A percentile compares a stretch with the other conserved stretches of the same genome.
phyloP scores from a whole-genome alignment of 139 green algal species.

The Micractinium sp. region DNA sequence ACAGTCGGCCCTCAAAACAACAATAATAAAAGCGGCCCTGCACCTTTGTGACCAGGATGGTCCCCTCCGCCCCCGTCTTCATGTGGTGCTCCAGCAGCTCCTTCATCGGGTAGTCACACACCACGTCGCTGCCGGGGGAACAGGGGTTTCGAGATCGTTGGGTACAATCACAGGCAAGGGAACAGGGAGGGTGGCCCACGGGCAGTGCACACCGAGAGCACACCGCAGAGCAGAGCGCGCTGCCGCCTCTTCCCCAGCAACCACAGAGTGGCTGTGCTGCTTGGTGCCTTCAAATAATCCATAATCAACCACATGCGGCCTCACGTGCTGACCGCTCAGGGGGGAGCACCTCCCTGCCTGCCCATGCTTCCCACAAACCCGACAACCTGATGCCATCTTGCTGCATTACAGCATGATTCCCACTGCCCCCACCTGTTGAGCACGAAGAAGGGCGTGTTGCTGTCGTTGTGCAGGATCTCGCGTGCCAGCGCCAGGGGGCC shows the following conservation, averaged over 20 bases:
- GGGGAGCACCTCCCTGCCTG: no score
- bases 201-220: no score
- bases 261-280: no score
- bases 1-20: no score
- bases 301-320: no score
- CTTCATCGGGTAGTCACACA: slow-evolving; percentile 94
- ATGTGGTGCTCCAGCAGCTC: slow-evolving; percentile 89
- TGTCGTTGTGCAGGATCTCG: slow-evolving; percentile 89
- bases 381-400: not conserved
- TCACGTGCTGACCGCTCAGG: no score
- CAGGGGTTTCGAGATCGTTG: no score
- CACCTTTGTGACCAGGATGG: slow-evolving; percentile 93
- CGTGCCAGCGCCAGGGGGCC: slow-evolving; percentile 91
- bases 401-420: not conserved
- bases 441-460: slow-evolving; percentile 94
- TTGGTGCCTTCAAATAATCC: no score
- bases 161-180: no score
- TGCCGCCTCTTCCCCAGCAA: no score
- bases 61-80: slow-evolving; percentile 83
- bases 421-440: slow-evolving; percentile 92
- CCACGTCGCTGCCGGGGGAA: slow-evolving; percentile 84
- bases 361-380: not conserved
- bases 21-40: not conserved
- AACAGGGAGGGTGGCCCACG: no score
- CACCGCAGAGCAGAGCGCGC: no score